Percentiles rank a stretch among this genome's conserved stretches.
Evolutionary conservation across 2,329 filamentous ascomycete genomes (phyloP).

Genomic region (Venturia aucupariae): DNA sequence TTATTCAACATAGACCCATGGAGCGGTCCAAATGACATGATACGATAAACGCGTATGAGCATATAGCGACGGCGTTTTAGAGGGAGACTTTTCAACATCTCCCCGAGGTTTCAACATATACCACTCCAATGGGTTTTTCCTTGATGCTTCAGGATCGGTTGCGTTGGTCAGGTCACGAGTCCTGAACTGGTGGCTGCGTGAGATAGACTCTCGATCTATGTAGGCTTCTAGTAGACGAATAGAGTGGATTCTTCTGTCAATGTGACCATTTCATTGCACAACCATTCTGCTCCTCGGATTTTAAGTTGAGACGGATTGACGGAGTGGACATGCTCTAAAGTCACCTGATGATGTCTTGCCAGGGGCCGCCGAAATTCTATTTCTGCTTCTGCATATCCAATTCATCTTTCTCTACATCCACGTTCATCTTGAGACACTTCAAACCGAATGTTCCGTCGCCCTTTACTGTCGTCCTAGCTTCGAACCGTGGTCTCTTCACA

Average conservation of each 20-base stretch:
- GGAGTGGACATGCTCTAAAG: no score
- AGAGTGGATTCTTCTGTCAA: background rate
- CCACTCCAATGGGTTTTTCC: slow-evolving; percentile 9
- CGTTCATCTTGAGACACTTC: no score
- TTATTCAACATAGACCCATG: slow-evolving; percentile 16
- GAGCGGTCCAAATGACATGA: slow-evolving; percentile 12
- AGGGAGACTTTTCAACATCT: slow-evolving; percentile 16
- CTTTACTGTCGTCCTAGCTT: no score
- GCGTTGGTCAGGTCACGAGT: background rate
- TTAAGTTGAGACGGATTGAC: no score
- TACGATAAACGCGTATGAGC: slow-evolving; percentile 7
- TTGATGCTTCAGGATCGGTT: background rate
- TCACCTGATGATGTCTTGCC: no score
- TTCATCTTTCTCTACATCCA: no score
- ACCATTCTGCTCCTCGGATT: no score
- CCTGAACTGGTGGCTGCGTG: background rate
- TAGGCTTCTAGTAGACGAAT: background rate
- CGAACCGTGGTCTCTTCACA: no score
- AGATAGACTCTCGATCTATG: background rate
- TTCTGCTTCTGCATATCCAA: no score
- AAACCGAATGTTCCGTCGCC: no score
- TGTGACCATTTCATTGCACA: no score
- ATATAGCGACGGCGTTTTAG: slow-evolving; percentile 15
- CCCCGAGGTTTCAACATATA: slow-evolving; percentile 10
- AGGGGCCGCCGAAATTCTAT: no score